These are phyloP conservation scores for Lizonia empirigonia DNA, from an alignment of 2,329 filamentous ascomycete species.

Conservation along the genomic window DNA sequence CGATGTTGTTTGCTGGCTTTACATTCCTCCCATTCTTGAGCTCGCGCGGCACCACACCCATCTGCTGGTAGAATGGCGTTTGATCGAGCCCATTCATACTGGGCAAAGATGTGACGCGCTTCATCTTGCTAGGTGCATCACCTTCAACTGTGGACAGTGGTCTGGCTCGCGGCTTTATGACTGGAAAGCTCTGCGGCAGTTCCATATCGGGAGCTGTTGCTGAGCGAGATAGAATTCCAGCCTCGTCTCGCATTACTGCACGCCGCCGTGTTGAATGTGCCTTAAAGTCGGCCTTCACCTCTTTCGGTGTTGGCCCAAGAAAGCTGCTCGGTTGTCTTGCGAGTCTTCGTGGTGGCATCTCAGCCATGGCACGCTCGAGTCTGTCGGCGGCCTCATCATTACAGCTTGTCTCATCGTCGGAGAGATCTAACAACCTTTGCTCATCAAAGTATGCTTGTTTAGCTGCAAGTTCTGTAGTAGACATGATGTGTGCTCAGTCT, in stretches of 20 bases:
- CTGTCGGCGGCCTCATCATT: constrained; percentile 24
- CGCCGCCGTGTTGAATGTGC: constrained; percentile 27
- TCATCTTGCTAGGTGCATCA: constrained; percentile 20
- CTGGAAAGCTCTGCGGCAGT: constrained; percentile 22
- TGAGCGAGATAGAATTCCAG: constrained; percentile 19
- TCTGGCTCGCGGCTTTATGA: constrained; percentile 11
- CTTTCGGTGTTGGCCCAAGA: constrained; percentile 39
- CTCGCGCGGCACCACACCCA: constrained; percentile 40
- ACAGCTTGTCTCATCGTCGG: constrained; percentile 34
- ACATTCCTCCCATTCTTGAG: constrained; percentile 37
- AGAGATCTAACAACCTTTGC: constrained; percentile 37
- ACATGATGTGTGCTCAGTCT: constrained; percentile 32
- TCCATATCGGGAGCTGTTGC: constrained; percentile 27
- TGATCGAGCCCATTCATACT: constrained; percentile 19
- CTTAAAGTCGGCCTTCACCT: constrained; percentile 35
- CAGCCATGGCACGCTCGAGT: constrained; percentile 30
- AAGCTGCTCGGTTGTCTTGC: constrained; percentile 34
- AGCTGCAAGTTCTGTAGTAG: constrained; percentile 27
- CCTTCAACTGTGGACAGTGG: neutral
- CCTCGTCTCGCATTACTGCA: constrained; percentile 11
- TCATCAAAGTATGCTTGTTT: constrained; percentile 41
- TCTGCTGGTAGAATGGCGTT: constrained; percentile 35
- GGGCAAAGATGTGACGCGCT: constrained; percentile 32
- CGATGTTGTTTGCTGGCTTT: constrained; percentile 38
- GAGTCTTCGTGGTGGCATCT: constrained; percentile 24